Evolutionary conservation across 2,329 filamentous ascomycete species (phyloP), one percentile per base, ranked within the genome.

Genomic region (Lasiodiplodia hormozganensis): DNA sequence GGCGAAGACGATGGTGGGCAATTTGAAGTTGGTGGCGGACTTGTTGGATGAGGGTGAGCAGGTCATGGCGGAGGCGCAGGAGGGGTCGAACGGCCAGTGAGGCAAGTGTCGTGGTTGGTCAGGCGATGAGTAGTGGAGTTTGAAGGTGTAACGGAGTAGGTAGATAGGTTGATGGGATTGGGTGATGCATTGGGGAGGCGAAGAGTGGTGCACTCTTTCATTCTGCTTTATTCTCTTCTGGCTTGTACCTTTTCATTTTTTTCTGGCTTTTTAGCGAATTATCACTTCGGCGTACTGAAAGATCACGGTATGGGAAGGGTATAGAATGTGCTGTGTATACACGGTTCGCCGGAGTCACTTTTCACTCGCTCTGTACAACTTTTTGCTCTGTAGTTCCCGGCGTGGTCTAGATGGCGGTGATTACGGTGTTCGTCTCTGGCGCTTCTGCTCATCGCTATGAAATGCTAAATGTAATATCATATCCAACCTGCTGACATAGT

Each of bases 11-110:
- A 90, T 97, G 87, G 90, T 97, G 74, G 87, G 86, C 71, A 94
- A 97, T 79, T 75, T 98, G 79, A 90, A 90, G 76, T 92, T 90
- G 79, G 92, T 99, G 65, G 92, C 92, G 71, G 92, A 93, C 72
- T 85, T 97, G 80, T 81, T 99, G 76, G 95, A 99, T 80, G 96
- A 99, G 79, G 94, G 93, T 1, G 96, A 99, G 84, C 92, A 96
- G 79, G 83, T 97, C 72, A 91, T 96, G 87, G 88, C 88, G 57
- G 92, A 94, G 76, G 78, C 76, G 21, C 47, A 52, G 31, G 56
- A 68, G 23, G 53, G 49, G 12, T 14, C 31, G 49, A 18, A 47
- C 1, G 43, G 43, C 7, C 43, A 47, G 43, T 47, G 6, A 8
- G 18, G 40, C 31, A 10, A 10, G 28, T 12, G 43, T 67, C 28